Evolutionary conservation across 2,329 filamentous ascomycete genomes (phyloP).

Genomic region (Magnaporthiopsis incrustans): DNA sequence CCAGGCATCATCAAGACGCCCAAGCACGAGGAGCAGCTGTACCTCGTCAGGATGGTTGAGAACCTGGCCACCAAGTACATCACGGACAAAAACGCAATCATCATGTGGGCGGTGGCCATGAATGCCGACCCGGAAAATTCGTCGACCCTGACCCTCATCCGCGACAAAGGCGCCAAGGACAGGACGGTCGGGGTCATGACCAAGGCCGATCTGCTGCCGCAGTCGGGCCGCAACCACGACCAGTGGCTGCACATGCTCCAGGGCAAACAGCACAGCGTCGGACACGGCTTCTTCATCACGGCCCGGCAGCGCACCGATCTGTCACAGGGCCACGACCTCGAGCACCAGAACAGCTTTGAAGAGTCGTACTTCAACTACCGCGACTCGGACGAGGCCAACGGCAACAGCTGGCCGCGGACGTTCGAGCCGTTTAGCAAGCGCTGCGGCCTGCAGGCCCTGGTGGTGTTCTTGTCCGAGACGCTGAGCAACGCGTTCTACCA

Average conservation of each 20-base stretch:
- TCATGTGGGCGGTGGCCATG: conserved; percentile 71
- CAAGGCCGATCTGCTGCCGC: conserved; percentile 67
- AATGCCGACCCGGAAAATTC: conserved; percentile 72
- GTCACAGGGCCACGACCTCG: conserved; percentile 35
- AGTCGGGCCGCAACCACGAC: conserved; percentile 34
- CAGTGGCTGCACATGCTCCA: conserved; percentile 59
- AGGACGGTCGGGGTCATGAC: conserved; percentile 72
- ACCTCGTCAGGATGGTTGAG: conserved; percentile 63
- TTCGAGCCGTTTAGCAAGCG: conserved; percentile 40
- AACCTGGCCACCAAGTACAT: conserved; percentile 67
- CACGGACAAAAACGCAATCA: conserved; percentile 58
- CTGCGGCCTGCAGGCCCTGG: conserved; percentile 46
- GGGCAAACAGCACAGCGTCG: conserved; percentile 53
- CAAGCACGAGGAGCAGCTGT: conserved; percentile 44
- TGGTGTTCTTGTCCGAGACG: conserved; percentile 42
- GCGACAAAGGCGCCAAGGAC: conserved; percentile 43
- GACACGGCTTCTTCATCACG: conserved; percentile 73
- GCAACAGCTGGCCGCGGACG: conserved; percentile 33
- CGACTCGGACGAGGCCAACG: conserved; percentile 10
- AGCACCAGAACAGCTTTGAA: conserved; percentile 43
- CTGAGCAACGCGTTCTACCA: conserved; percentile 46
- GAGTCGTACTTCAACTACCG: conserved; percentile 38
- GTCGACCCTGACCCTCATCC: conserved; percentile 57
- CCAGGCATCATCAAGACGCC: conserved; percentile 73
- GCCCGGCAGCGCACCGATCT: conserved; percentile 38